Base-by-base conservation (phyloP, 768 basidiomycete species). In the Mycena capillaripes region DNA sequence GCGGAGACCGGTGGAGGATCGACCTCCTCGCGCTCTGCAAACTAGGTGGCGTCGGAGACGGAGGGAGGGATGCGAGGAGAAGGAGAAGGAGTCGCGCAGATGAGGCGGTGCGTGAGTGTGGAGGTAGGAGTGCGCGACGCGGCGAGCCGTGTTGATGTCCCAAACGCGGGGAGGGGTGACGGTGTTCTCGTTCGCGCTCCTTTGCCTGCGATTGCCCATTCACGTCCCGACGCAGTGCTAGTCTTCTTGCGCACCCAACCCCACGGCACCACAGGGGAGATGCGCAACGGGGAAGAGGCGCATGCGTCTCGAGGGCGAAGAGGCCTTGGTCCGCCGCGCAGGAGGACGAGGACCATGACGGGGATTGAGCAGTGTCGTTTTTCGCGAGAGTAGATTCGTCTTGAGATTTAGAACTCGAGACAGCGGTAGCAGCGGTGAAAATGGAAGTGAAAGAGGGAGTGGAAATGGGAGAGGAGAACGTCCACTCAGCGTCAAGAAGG, bases 171-270 rank as follows among this genome's bases (percentile, higher is more conserved):
- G 17, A 19, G 10, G 42, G 42, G 42, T 44, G 42, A 2, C 30
- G 55, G 17, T 32, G 29, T 21, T 56, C 55, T n/a, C 55, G 19
- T 30, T 56, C 55, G 6, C 55, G 29, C 19, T 56, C 55, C 55
- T 21, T 7, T 7, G 4, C 21, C 19, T n/a, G 46, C 55, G 29
- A 55, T 19, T n/a, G 83, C 87, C 59, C 84, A n/a, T n/a, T n/a
- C n/a, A n/a, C n/a, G n/a, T n/a, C n/a, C n/a, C n/a, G n/a, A n/a
- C n/a, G n/a, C n/a, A n/a, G n/a, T n/a, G n/a, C n/a, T n/a, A n/a
- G n/a, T n/a, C n/a, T n/a, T n/a, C n/a, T n/a, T n/a, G n/a, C 86
- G 65, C 87, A 86, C 88, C 88, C 87, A 19, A 88, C 84, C 82
- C 64, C 84, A 83, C 32, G 27, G 0, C 16, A 80, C 83, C 14